A percentile compares a stretch with the other conserved stretches of the same genome.
Evolutionary conservation across 495 filamentous ascomycete genomes (phyloP).

Genomic region (Aspergillus asperescens): DNA sequence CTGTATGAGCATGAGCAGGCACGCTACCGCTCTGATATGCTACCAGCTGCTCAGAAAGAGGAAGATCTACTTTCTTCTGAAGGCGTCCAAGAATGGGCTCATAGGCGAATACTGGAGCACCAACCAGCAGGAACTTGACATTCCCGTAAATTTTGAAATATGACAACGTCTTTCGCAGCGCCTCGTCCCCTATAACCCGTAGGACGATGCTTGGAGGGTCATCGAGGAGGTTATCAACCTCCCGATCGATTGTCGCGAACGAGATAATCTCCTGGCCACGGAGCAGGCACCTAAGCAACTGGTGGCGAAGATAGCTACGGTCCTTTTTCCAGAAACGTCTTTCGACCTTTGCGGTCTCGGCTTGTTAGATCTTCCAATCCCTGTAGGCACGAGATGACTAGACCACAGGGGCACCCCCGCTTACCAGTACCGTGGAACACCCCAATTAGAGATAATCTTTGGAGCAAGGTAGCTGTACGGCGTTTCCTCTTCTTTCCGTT

Average conservation of each 20-base stretch:
- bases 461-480: conserved; percentile 23
- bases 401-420: conserved; percentile 32
- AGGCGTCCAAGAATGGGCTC: conserved; percentile 62
- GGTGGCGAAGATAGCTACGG: conserved; percentile 50
- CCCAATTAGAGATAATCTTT: conserved; percentile 24
- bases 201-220: conserved; percentile 48
- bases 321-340: conserved; percentile 45
- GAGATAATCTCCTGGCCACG: conserved; percentile 48
- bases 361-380: conserved; percentile 43
- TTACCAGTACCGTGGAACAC: conserved; percentile 26
- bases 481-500: conserved; percentile 38
- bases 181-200: conserved; percentile 42
- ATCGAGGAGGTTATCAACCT: conserved; percentile 46
- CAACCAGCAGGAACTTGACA: conserved; percentile 50
- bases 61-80: conserved; percentile 50
- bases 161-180: conserved; percentile 37
- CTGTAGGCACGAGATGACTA: conserved; percentile 39
- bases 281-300: conserved; percentile 56
- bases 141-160: conserved; percentile 30
- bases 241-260: conserved; percentile 56
- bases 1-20: conserved; percentile 15
- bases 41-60: conserved; percentile 49
- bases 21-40: conserved; percentile 22
- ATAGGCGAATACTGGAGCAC: conserved; percentile 65
- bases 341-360: conserved; percentile 29